Conservation (phyloP, 768 basidiomycete species). For the Xerocomellus amylosporus region DNA sequence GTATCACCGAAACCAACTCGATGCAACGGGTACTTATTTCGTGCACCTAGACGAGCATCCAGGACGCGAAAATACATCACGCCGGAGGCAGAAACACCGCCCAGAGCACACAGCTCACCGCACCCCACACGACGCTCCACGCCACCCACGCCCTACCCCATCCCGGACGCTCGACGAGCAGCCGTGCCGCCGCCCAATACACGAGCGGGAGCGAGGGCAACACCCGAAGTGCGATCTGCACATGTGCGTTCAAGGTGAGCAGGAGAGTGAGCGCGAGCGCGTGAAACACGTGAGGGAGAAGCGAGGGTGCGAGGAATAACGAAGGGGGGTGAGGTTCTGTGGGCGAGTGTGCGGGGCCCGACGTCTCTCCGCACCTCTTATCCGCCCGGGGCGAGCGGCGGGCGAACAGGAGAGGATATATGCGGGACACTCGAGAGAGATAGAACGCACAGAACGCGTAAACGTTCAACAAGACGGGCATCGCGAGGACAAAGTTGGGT, state of each 20-base stretch:
- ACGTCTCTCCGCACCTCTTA: not conserved
- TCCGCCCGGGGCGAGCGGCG: not conserved
- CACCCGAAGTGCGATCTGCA: conserved; percentile 81
- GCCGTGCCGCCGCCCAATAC: conserved; percentile 83
- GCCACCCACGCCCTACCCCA: conserved; percentile 63
- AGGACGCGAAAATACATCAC: conserved; percentile 30
- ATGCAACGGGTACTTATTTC: not conserved
- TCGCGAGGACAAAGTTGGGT: conserved; percentile 83
- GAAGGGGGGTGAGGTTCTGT: not conserved
- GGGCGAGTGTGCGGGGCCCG: not conserved
- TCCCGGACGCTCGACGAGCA: conserved; percentile 48
- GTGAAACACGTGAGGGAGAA: conserved; percentile 76
- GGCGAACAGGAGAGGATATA: conserved; percentile 1
- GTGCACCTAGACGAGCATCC: too few species aligned
- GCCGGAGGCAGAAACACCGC: conserved; percentile 89
- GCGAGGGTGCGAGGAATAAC: conserved; percentile 39
- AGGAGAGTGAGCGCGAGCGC: conserved; percentile 58
- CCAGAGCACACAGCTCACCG: conserved; percentile 72
- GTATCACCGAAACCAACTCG: not conserved
- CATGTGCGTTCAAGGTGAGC: conserved; percentile 77
- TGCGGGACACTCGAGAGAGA: conserved; percentile 7
- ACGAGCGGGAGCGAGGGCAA: conserved; percentile 72
- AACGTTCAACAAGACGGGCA: conserved; percentile 62
- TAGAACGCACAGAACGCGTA: conserved; percentile 32
- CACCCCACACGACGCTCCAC: conserved; percentile 81